Evolutionary conservation across 768 basidiomycete genomes (phyloP), one percentile per base, ranked within the genome.

Genomic region (Boletus reticulatus): DNA sequence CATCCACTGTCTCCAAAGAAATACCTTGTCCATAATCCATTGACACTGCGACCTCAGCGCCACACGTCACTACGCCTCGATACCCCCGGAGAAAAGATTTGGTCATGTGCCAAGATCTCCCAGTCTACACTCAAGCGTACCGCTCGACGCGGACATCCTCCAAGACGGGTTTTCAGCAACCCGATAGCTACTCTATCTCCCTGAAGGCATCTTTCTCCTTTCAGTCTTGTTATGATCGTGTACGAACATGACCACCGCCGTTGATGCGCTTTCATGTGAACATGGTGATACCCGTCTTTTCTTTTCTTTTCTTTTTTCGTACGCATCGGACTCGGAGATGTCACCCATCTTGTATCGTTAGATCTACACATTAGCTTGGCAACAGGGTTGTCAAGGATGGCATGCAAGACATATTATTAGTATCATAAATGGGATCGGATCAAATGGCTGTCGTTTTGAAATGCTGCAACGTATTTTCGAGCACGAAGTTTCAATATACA

Each of bases 21-120:
- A 55, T 32, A 41, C 19, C 47, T 27, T 17, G 46, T 37, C 34
- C 49, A 62, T 49, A 51, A 46, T 42, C 6, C 56, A 34, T 45
- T 46, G 38, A 62, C 48, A 42, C 39, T 50, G 22, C 66, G 20
- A 34, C 10, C 55, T 49, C 55, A 36, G 36, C 66, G 58, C 1
- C 58, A 53, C 45, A 29, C 42, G 29, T 61, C 58, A 34, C 47
- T 57, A 27, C 53, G 43, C 2, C 47, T 55, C 27, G 53, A 62
- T 22, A 38, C 34, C 13, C 37, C 59, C 5, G 58, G 48, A 50
- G 56, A 61, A 22, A 37, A 9, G 32, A 27, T 69, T 31, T 70
- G 69, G 69, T 69, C 69, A 34, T 70, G 69, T 61, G 69, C 69
- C 32, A 70, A 72, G 47, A 70, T 70, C 13, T 60, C 69, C 0